Evolutionary conservation across 495 filamentous ascomycete species (phyloP).

Genomic region (Neurospora pannonica): DNA sequence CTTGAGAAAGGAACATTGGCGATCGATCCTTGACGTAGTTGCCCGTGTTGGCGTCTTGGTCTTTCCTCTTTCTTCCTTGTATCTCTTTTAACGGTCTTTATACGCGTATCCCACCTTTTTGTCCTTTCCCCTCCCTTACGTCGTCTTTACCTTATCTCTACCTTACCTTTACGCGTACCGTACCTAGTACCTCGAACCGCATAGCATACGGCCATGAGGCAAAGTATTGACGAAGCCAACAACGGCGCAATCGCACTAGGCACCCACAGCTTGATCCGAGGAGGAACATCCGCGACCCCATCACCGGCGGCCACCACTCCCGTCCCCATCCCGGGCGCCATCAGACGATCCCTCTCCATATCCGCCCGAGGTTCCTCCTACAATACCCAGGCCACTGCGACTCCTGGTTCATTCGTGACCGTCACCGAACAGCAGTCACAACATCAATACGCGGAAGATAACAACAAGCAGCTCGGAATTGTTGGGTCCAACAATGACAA

Average conservation of each 20-base stretch:
- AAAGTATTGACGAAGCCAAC: neutral
- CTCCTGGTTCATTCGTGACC: neutral
- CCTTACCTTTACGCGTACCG: neutral
- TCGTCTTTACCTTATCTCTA: neutral
- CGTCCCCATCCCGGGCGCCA: neutral
- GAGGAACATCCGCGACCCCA: neutral
- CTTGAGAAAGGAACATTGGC: too few species aligned
- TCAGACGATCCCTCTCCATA: neutral
- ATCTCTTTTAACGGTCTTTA: neutral
- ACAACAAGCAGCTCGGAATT: constrained; percentile 12
- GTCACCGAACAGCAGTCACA: neutral
- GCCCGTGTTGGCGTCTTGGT: neutral
- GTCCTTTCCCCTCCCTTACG: neutral
- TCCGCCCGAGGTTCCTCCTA: neutral
- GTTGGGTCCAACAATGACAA: constrained; percentile 1
- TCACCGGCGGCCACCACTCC: neutral
- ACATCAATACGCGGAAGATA: constrained; percentile 5
- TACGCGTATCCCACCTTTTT: neutral
- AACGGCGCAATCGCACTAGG: constrained; percentile 7
- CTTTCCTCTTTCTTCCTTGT: neutral
- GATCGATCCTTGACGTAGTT: neutral
- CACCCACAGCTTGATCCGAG: constrained; percentile 2
- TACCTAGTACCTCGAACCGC: neutral
- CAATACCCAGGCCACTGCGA: neutral
- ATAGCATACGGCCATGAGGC: neutral